Conservation (phyloP, 352 stramenopile species). For the Nothophytophthora sp. region DNA sequence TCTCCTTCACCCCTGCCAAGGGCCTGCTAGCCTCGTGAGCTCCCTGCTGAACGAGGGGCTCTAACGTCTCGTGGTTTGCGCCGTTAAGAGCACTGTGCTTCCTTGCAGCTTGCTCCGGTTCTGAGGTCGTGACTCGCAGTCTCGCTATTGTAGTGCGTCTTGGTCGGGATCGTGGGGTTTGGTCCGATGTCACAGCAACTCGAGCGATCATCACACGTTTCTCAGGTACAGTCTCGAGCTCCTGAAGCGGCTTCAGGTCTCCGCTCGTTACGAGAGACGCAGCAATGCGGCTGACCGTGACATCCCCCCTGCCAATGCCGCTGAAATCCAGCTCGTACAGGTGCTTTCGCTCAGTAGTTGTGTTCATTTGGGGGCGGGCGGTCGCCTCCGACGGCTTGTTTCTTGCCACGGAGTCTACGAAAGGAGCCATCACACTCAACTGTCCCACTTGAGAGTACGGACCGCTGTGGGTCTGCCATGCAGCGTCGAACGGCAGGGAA, state of each 20-base stretch:
- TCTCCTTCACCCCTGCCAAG: too few relatives aligned
- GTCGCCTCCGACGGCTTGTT: constrained; percentile 9
- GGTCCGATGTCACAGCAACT: not conserved
- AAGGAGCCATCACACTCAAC: constrained; percentile 44
- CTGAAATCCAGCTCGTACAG: constrained; percentile 30
- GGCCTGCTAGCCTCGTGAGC: not conserved
- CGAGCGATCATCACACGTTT: not conserved
- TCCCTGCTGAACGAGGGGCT: not conserved
- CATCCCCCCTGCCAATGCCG: constrained; percentile 11
- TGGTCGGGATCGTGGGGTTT: constrained; percentile 5
- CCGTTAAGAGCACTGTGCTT: not conserved
- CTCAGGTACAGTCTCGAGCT: constrained; percentile 5
- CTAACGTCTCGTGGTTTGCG: constrained; percentile 11
- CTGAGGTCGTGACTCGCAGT: constrained; percentile 17
- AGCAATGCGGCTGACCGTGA: constrained; percentile 10
- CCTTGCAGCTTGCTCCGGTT: constrained; percentile 11
- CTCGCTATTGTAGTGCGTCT: constrained; percentile 18
- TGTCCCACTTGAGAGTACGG: constrained; percentile 29
- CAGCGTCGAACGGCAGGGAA: constrained; percentile 29
- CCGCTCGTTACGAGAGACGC: not conserved
- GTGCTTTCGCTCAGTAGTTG: constrained; percentile 17
- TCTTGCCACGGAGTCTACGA: constrained; percentile 28
- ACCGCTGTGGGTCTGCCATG: constrained; percentile 17
- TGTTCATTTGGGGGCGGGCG: not conserved
- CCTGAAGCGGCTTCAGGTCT: not conserved